Conservation (phyloP, 176 grass and related monocot species). For the Pontederia crassipes region DNA sequence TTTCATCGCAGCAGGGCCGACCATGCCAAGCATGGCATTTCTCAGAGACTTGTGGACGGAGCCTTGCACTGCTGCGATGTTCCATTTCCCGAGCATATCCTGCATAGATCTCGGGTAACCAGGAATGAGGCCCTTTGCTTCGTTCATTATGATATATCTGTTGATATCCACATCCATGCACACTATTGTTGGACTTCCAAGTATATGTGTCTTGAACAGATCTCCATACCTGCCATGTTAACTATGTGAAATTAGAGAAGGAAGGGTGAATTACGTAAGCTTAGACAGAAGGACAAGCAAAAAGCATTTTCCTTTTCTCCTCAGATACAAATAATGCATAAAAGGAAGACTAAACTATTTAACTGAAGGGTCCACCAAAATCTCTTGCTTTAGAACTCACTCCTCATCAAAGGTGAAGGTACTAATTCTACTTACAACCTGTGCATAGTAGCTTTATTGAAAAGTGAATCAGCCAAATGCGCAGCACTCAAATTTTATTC, state of each 20-base stretch:
- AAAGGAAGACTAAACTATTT: too few species aligned
- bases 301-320: too few species aligned
- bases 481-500: too few species aligned
- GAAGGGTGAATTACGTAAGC: too few species aligned
- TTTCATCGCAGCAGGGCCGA: conserved; percentile 12
- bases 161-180: conserved; percentile 13
- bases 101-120: conserved; percentile 13
- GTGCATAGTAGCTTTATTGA: too few species aligned
- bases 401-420: too few species aligned
- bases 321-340: too few species aligned
- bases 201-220: conserved; percentile 19
- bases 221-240: conserved; percentile 9
- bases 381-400: too few species aligned
- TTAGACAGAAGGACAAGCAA: too few species aligned
- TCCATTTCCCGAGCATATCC: conserved; percentile 16
- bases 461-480: too few species aligned
- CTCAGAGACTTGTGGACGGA: conserved; percentile 17
- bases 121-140: conserved; percentile 10
- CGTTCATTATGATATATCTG: conserved; percentile 14
- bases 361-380: too few species aligned
- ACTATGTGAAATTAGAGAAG: background rate
- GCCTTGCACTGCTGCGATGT: conserved; percentile 13
- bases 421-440: too few species aligned
- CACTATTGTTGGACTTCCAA: conserved; percentile 8
- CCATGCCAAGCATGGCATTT: conserved; percentile 6